Evolutionary conservation across 139 green algal genomes (phyloP), one percentile per base, ranked within the genome.

Genomic region (Coccomyxa sp.): DNA sequence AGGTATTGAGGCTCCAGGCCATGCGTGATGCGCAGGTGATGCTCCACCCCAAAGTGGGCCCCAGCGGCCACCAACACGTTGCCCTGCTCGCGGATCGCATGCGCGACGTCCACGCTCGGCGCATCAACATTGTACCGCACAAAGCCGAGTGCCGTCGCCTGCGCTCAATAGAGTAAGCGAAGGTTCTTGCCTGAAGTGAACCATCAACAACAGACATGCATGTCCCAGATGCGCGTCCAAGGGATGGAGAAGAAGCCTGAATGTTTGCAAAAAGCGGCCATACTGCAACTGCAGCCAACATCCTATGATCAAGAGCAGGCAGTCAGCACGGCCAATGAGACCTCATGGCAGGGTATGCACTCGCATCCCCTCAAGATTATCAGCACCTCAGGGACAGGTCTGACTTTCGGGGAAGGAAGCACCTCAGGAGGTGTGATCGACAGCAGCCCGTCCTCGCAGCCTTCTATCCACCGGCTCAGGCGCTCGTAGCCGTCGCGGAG

Each of bases 11-110:
- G 36, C 10, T 75, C 70, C 70, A 75, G n/a, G 36, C 70, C 70
- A 33, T 55, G 40, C 14, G 70, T 75, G 36, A 75, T n/a, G 14
- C 70, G 36, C 29, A 75, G 33, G 70, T 75, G 70, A 36, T 75
- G 70, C 36, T 75, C 70, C 14, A 75, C 22, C 10, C 70, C 70
- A 38, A 75, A 75, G 35, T 75, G 37, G 18, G 70, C 12, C 36
- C 70, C 70, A 39, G 70, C 36, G 29, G 35, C 70, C 35, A 75
- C 70, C 2, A 75, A 36, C 70, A 75, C 70, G 5, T 29, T 33
- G 12, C 16, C 36, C 70, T 55, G 8, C 37, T 10, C 31, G 1
- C 70, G 36, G 2, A 75, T 12, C 8, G 37, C 70, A 39, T 75
- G 12, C 8, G 36, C 70, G 36, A 75, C 29, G 36, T 75, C 6